Conservation (phyloP, 2,329 filamentous ascomycete species). For the Aspergillus felis region DNA sequence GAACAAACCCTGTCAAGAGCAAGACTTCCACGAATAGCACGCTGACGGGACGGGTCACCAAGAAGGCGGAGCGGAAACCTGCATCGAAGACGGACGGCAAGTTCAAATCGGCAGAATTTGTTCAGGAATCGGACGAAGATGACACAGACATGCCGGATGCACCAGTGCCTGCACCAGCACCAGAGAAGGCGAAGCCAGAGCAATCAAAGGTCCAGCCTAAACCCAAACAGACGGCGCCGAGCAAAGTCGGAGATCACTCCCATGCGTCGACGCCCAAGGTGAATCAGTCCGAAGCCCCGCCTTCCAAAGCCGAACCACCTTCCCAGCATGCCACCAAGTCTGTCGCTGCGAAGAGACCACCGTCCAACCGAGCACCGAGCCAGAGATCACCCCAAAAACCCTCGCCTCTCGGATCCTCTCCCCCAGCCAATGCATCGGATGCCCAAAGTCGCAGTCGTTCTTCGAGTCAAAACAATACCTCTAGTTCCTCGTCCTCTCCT, state of each 20-base stretch:
- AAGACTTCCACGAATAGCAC: slow-evolving; percentile 50
- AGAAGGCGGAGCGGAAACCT: slow-evolving; percentile 43
- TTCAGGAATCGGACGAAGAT: slow-evolving; percentile 51
- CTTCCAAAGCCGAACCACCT: slow-evolving; percentile 21
- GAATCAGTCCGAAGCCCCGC: slow-evolving; percentile 19
- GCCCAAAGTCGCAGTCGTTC: slow-evolving; percentile 44
- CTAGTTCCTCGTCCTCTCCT: slow-evolving; percentile 46
- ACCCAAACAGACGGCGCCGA: slow-evolving; percentile 17
- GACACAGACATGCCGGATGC: slow-evolving; percentile 40
- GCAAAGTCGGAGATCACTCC: slow-evolving; percentile 14
- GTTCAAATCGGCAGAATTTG: slow-evolving; percentile 53
- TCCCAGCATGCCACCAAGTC: slow-evolving; percentile 24
- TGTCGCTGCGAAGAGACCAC: slow-evolving; percentile 32
- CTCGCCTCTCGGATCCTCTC: slow-evolving; percentile 59
- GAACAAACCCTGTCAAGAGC: slow-evolving; percentile 36
- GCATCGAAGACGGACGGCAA: slow-evolving; percentile 39
- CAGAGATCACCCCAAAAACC: slow-evolving; percentile 54
- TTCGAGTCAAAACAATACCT: slow-evolving; percentile 41
- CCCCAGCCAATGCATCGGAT: slow-evolving; percentile 59
- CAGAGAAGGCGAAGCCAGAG: slow-evolving; percentile 15
- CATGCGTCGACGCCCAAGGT: slow-evolving; percentile 23
- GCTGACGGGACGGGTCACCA: slow-evolving; percentile 40
- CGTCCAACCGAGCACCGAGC: slow-evolving; percentile 40
- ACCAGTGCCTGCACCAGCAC: not conserved
- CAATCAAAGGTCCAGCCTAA: slow-evolving; percentile 18